These are phyloP conservation scores for Kluyveromyces nonfermentans DNA, from an alignment of 805 yeast genomes.

Conservation along the genomic window DNA sequence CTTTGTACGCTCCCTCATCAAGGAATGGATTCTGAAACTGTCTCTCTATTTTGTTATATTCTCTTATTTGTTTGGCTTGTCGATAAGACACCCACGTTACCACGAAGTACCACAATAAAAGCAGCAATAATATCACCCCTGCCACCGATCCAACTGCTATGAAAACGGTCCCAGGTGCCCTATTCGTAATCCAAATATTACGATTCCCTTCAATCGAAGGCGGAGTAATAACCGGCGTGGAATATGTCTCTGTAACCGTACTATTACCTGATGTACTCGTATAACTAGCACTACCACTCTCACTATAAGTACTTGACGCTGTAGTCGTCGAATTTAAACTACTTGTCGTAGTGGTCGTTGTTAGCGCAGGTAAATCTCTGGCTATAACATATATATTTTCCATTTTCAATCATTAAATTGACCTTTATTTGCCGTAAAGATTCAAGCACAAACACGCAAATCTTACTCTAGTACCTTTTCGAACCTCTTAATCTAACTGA, in stretches of 20 bases:
- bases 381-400: too few species aligned
- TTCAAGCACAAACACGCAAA: too few species aligned
- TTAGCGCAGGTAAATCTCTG: constrained; percentile 2
- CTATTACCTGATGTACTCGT: background rate
- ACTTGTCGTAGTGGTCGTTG: background rate
- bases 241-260: constrained; percentile 13
- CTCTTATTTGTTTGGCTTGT: constrained; percentile 37
- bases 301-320: constrained; percentile 3
- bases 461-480: too few species aligned
- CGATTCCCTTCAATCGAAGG: constrained; percentile 62
- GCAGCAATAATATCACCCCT: constrained; percentile 45
- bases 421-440: too few species aligned
- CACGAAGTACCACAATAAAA: constrained; percentile 44
- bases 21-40: constrained; percentile 16
- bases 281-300: background rate
- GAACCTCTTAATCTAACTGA: background rate
- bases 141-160: constrained; percentile 69
- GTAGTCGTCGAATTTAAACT: background rate
- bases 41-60: constrained; percentile 7
- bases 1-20: constrained; percentile 8
- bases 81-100: constrained; percentile 41
- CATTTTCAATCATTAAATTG: too few species aligned
- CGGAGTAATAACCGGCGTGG: constrained; percentile 31
- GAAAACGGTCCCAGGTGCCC: constrained; percentile 73
- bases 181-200: constrained; percentile 49